Evolutionary conservation across 345 rosid species (phyloP).

Genomic region (sweet orange (Citrus sinensis)): DVS_A1.0 CM039165.1:34034001-34034500

Average conservation of each 20-base stretch:
- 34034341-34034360: constrained; percentile 8
- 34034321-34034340: constrained; percentile 31
- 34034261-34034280: neutral
- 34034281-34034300: constrained; percentile 9
- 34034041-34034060: neutral
- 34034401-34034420: neutral
- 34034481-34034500: too few relatives aligned
- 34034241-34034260: neutral
- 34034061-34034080: neutral
- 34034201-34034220: constrained; percentile 2
- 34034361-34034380: neutral
- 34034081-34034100: neutral
- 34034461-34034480: neutral
- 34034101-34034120: neutral
- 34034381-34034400: neutral
- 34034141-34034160: neutral
- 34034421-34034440: neutral
- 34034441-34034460: neutral
- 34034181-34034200: neutral
- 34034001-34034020: constrained; percentile 53
- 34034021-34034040: constrained; percentile 80
- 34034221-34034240: constrained; percentile 9
- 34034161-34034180: neutral
- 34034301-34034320: constrained; percentile 41
- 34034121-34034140: constrained; percentile 3